Evolutionary conservation across 441 rosid genomes (phyloP), one percentile per base, ranked within the genome.

Genomic region (Mallotus repandus): DNA sequence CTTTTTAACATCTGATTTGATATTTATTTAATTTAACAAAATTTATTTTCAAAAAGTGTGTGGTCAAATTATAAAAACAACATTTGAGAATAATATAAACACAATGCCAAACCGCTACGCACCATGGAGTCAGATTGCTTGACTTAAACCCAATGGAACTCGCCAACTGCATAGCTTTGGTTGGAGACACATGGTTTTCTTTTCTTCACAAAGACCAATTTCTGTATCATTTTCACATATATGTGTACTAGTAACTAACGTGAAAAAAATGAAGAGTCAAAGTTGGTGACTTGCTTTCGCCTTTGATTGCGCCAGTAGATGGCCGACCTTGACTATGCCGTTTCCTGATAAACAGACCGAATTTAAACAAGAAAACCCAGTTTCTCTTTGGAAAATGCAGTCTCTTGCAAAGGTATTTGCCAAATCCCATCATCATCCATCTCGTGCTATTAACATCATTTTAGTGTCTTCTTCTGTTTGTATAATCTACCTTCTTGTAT

Each of bases 401-500:
- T 50, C 77, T 62, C 29, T 61, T 55, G 54, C 14, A 19, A 79
- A 77, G 63, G 29, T 64, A 7, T 25, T 18, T 5, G 9, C 80
- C 15, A 91, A 89, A 70, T 22, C 80, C 45, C 79, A 71, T 21
- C 78, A 72, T 21, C 65, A 73, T 58, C 72, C 82, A 7, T 76
- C 85, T 66, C 86, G 85, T 55, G 72, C 84, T 45, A 60, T 84
- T 16, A 80, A 77, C 74, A 48, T 85, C 59, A 41, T 87, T 25
- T 18, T 88, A n/a, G 52, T 86, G 68, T 80, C 74, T 5, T 84
- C 83, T 29, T 84, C 84, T 21, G 38, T 86, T 43, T 81, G 82
- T 50, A 48, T 89, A 63, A 35, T 82, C 62, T 92, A 83, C 68
- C 68, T 92, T 73, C 73, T 88, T 25, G 75, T 74, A 46, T 88